A percentile compares a stretch with the other conserved stretches of the same genome.
These are phyloP conservation scores for Mortierella hygrophila DNA, from an alignment of 192 early-diverging fungal species.

Conservation along the genomic window DNA sequence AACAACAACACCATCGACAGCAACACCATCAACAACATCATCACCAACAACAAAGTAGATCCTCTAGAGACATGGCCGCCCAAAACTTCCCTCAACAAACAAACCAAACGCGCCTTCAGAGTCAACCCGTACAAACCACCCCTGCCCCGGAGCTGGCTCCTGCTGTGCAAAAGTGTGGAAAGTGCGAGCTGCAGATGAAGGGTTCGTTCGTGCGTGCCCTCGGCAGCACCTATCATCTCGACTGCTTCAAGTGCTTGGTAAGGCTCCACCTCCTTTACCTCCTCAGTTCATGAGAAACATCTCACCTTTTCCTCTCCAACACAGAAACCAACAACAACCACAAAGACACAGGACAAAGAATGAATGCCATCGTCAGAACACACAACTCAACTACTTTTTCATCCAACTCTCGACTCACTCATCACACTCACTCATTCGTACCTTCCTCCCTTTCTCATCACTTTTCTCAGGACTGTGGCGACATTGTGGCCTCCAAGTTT, in stretches of 20 bases:
- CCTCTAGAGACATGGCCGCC: conserved; percentile 26
- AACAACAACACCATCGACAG: not conserved
- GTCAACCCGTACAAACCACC: conserved; percentile 41
- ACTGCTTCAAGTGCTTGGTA: conserved; percentile 97
- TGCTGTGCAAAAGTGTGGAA: conserved; percentile 65
- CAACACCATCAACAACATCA: conserved; percentile 7
- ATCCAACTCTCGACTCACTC: not conserved
- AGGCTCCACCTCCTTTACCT: conserved; percentile 11
- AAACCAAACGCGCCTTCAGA: conserved; percentile 38
- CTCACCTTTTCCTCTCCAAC: too few relatives aligned
- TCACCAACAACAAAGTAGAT: conserved; percentile 16
- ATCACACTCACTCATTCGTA: not conserved
- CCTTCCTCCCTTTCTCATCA: not conserved
- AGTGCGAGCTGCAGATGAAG: conserved; percentile 79
- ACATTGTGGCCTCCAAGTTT: conserved; percentile 87
- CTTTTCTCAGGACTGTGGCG: conserved; percentile 75
- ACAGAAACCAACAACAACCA: too few relatives aligned
- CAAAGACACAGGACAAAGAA: not conserved
- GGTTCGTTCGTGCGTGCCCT: conserved; percentile 95
- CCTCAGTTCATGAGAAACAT: too few relatives aligned
- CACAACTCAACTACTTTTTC: not conserved
- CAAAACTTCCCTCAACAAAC: conserved; percentile 43
- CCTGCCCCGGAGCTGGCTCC: conserved; percentile 46
- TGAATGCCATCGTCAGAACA: not conserved
- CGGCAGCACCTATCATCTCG: conserved; percentile 87